Conservation (phyloP, 2,329 filamentous ascomycete species). For the Exophiala aquamarina region DNA sequence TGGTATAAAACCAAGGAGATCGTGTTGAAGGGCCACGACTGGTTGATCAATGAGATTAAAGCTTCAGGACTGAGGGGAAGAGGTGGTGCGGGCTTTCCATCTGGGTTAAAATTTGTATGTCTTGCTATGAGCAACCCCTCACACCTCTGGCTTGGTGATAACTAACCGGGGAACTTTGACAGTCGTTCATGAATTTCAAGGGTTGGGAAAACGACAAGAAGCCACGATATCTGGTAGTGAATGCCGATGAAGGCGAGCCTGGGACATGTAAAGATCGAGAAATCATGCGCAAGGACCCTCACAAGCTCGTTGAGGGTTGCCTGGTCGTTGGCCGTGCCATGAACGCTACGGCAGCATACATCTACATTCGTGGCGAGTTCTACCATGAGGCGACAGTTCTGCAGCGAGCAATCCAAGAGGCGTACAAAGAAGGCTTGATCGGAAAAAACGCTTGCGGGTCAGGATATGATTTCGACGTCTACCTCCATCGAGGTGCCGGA, state of each 20-base stretch:
- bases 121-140: neutral
- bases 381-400: slow-evolving; percentile 92
- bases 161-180: slow-evolving; percentile 24
- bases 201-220: slow-evolving; percentile 98
- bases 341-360: slow-evolving; percentile 98
- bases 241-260: slow-evolving; percentile 97
- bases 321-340: slow-evolving; percentile 94
- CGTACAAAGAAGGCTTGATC: slow-evolving; percentile 89
- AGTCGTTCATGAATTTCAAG: slow-evolving; percentile 99
- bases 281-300: slow-evolving; percentile 99
- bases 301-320: slow-evolving; percentile 98
- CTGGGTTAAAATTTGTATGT: slow-evolving; percentile 96
- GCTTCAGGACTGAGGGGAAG: slow-evolving; percentile 91
- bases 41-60: slow-evolving; percentile 98
- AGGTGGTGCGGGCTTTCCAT: slow-evolving; percentile 96
- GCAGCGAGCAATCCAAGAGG: slow-evolving; percentile 95
- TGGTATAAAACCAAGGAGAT: slow-evolving; percentile 99
- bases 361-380: slow-evolving; percentile 99
- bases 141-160: no score
- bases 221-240: slow-evolving; percentile 95
- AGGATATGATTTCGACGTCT: slow-evolving; percentile 98
- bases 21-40: slow-evolving; percentile 92
- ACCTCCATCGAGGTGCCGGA: slow-evolving; percentile 92
- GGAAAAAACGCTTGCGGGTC: slow-evolving; percentile 97
- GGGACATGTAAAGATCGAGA: slow-evolving; percentile 99